phyloP scores from a whole-genome alignment of 148 eudicot species.

The Talinum fruticosum region DNA sequence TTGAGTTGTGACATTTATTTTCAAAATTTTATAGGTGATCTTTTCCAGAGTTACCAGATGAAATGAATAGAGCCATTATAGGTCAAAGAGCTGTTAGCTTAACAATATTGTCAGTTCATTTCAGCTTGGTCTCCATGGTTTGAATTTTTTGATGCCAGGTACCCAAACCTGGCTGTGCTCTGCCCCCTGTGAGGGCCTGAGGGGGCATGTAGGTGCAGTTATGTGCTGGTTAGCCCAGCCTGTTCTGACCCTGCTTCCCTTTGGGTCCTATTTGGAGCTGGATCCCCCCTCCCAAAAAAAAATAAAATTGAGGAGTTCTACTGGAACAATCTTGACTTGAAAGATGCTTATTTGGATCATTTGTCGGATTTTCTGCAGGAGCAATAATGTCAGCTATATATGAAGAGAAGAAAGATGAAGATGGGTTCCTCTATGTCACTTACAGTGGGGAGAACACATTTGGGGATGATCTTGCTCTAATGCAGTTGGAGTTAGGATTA shows the following conservation, averaged over 20 bases:
- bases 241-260: too few species aligned
- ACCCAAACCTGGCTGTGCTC: too few species aligned
- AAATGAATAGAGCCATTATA: neutral
- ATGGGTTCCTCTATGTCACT: slow-evolving; percentile 67
- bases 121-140: neutral
- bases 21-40: neutral
- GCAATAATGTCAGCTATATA: slow-evolving; percentile 61
- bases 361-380: slow-evolving; percentile 33
- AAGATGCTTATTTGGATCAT: slow-evolving; percentile 1
- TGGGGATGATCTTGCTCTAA: slow-evolving; percentile 22
- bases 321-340: neutral
- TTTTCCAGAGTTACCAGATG: neutral
- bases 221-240: too few species aligned
- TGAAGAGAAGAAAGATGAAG: slow-evolving; percentile 74
- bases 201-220: neutral
- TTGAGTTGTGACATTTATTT: neutral
- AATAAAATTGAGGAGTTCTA: neutral
- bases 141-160: neutral
- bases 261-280: neutral
- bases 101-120: neutral
- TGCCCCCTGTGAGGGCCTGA: neutral
- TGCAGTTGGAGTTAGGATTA: slow-evolving; percentile 1
- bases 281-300: neutral
- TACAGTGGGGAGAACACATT: slow-evolving; percentile 79
- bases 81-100: neutral